Conservation (phyloP, 106 monocot genomes). For the Hemerocallis citrina region DNA sequence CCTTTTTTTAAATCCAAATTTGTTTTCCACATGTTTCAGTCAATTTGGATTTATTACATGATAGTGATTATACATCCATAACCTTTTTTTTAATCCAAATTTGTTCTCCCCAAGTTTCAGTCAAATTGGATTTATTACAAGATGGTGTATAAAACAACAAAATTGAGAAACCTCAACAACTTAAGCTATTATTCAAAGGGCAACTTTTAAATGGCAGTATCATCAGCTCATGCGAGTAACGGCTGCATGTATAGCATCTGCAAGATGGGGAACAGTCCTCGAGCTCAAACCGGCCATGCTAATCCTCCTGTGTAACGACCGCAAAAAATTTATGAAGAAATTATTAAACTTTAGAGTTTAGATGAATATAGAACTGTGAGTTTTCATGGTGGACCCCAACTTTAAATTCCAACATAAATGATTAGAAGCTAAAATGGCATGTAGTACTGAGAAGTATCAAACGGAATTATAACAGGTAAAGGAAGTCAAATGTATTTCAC, state of each 20-base stretch:
- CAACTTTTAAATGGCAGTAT: too few species aligned
- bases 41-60: not conserved
- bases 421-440: too few species aligned
- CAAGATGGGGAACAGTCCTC: constrained; percentile 75
- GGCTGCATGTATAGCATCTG: constrained; percentile 90
- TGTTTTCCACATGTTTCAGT: not conserved
- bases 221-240: constrained; percentile 37
- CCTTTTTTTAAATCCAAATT: not conserved
- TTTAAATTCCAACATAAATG: too few species aligned
- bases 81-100: too few species aligned
- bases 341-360: too few species aligned
- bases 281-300: constrained; percentile 96
- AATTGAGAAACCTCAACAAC: not conserved
- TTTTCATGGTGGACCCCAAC: too few species aligned
- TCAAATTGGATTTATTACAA: not conserved
- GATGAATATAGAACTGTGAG: too few species aligned
- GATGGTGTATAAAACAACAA: not conserved
- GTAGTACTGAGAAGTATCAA: too few species aligned
- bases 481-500: too few species aligned
- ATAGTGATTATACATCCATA: too few species aligned
- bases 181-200: not conserved
- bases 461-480: too few species aligned
- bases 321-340: not conserved
- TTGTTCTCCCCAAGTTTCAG: not conserved
- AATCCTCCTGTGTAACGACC: constrained; percentile 63